Evolutionary conservation across 2,329 filamentous ascomycete genomes (phyloP).

Genomic region (Raffaelea deltoideospora): DNA sequence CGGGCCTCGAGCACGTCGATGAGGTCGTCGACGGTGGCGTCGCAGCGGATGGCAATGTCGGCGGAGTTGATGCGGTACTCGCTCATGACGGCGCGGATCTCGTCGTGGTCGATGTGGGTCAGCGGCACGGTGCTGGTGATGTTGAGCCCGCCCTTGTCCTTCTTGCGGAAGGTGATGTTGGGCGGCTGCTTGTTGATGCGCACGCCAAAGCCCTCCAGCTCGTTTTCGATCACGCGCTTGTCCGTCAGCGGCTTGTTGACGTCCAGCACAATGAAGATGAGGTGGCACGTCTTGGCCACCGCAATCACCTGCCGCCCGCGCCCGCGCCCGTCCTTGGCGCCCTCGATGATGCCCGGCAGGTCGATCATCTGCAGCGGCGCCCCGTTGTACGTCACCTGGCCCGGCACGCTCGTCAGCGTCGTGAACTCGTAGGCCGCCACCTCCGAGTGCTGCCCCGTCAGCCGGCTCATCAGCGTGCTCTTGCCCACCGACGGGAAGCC

Average conservation of each 20-base stretch:
- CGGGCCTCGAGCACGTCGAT: slow-evolving; percentile 94
- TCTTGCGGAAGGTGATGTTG: slow-evolving; percentile 99
- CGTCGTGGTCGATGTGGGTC: slow-evolving; percentile 83
- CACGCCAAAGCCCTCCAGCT: slow-evolving; percentile 94
- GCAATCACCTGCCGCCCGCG: slow-evolving; percentile 97
- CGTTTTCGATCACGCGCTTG: slow-evolving; percentile 87
- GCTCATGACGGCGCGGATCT: slow-evolving; percentile 95
- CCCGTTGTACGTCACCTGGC: slow-evolving; percentile 91
- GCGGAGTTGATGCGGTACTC: slow-evolving; percentile 95
- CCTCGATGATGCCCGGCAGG: slow-evolving; percentile 95
- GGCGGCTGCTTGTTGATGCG: slow-evolving; percentile 93
- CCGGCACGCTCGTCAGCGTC: slow-evolving; percentile 90
- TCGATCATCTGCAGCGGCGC: slow-evolving; percentile 97
- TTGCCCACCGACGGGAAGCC: slow-evolving; percentile 97
- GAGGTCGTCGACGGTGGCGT: slow-evolving; percentile 91
- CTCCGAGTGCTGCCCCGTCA: slow-evolving; percentile 96
- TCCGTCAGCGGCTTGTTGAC: slow-evolving; percentile 97
- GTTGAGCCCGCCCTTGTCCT: slow-evolving; percentile 93
- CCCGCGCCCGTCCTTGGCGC: slow-evolving; percentile 95
- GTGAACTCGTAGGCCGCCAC: slow-evolving; percentile 97
- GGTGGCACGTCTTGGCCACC: slow-evolving; percentile 93
- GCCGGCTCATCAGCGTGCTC: slow-evolving; percentile 86
- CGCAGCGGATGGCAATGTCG: slow-evolving; percentile 93
- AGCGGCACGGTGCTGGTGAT: slow-evolving; percentile 91
- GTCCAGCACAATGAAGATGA: slow-evolving; percentile 97